Conservation (phyloP, 1,284 basidiomycete genomes). For the Leccinum variabile region DNA sequence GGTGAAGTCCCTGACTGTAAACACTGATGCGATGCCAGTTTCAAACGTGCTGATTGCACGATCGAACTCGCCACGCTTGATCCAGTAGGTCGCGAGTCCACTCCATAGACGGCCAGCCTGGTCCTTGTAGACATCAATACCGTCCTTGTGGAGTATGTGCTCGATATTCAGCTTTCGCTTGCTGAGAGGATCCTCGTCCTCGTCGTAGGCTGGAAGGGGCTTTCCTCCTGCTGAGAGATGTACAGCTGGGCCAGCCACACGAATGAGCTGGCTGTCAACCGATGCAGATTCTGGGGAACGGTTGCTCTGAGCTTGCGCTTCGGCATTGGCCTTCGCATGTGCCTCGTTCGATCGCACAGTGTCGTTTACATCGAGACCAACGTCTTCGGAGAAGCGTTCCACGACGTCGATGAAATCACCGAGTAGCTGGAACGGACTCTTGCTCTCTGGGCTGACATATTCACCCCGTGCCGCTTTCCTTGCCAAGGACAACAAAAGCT, state of each 20-base stretch:
- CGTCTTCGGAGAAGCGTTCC: slow-evolving; percentile 89
- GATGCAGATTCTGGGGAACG: slow-evolving; percentile 48
- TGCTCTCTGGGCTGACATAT: slow-evolving; percentile 89
- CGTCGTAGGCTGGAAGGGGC: slow-evolving; percentile 57
- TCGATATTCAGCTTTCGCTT: slow-evolving; percentile 84
- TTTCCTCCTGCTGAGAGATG: slow-evolving; percentile 54
- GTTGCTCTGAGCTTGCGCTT: slow-evolving; percentile 39
- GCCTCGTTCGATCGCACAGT: slow-evolving; percentile 56
- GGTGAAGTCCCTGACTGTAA: slow-evolving; percentile 97
- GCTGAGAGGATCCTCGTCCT: slow-evolving; percentile 81
- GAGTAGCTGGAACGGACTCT: slow-evolving; percentile 87
- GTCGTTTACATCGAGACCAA: slow-evolving; percentile 86
- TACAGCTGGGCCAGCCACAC: slow-evolving; percentile 75
- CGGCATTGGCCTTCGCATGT: slow-evolving; percentile 45
- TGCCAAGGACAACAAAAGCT: slow-evolving; percentile 82
- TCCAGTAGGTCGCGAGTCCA: slow-evolving; percentile 97
- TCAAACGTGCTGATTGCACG: slow-evolving; percentile 88
- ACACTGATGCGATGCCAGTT: slow-evolving; percentile 67
- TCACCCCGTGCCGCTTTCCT: slow-evolving; percentile 82
- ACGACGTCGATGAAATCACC: slow-evolving; percentile 92
- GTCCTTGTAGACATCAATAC: slow-evolving; percentile 88
- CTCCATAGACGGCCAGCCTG: slow-evolving; percentile 97
- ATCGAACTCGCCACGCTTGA: slow-evolving; percentile 95
- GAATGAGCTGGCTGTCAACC: slow-evolving; percentile 63
- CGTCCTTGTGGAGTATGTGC: slow-evolving; percentile 81